phyloP scores from a whole-genome alignment of 768 basidiomycete species.

The Lactarius deliciosus region DNA sequence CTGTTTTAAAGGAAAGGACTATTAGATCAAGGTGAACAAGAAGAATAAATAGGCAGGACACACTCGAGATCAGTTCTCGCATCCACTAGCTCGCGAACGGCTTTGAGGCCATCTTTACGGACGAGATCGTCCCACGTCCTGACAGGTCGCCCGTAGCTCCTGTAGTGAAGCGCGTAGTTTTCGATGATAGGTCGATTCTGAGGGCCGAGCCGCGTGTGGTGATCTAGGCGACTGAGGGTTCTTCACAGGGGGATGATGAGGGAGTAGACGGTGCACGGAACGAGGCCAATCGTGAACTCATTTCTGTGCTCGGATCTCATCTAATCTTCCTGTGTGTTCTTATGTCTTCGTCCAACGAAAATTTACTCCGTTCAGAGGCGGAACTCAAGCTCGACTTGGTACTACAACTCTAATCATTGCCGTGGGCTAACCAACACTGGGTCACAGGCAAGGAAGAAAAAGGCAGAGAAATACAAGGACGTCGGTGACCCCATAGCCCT shows the following conservation, averaged over 20 bases:
- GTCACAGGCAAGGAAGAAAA: conserved; percentile 63
- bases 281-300: conserved; percentile 65
- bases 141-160: conserved; percentile 60
- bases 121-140: conserved; percentile 87
- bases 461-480: conserved; percentile 65
- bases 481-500: conserved; percentile 81
- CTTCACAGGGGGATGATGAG: conserved; percentile 59
- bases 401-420: conserved; percentile 7
- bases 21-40: neutral
- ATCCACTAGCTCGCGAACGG: conserved; percentile 70
- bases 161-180: conserved; percentile 66
- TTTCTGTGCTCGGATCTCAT: conserved; percentile 24
- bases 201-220: conserved; percentile 43
- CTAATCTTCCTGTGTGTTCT: neutral
- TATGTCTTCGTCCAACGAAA: conserved; percentile 5
- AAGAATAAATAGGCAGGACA: conserved; percentile 33
- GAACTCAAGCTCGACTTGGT: conserved; percentile 65
- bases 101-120: conserved; percentile 73
- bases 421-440: conserved; percentile 13
- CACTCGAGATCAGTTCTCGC: conserved; percentile 85
- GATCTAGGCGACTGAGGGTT: conserved; percentile 40
- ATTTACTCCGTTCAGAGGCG: conserved; percentile 34
- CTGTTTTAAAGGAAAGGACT: conserved; percentile 37
- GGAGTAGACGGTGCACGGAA: conserved; percentile 82
- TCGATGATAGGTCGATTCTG: conserved; percentile 79